A percentile compares a stretch with the other conserved stretches of the same genome.
Evolutionary conservation across 169 alveolate species (phyloP).

Genomic region (Eimeria tenella): DNA sequence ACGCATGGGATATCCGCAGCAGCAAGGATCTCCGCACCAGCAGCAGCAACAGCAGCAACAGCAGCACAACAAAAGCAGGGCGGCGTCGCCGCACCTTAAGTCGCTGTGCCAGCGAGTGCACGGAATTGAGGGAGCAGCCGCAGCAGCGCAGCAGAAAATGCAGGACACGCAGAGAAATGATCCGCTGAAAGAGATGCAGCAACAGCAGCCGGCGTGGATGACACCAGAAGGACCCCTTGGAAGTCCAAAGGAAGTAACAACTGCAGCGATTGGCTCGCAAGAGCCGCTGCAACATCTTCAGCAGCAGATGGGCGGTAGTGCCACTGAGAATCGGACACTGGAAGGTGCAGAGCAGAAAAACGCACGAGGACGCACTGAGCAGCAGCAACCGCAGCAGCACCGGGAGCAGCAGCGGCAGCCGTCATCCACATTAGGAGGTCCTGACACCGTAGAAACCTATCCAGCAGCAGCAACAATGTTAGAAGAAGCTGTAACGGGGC

Average conservation of each 20-base stretch:
- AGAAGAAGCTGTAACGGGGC: not conserved
- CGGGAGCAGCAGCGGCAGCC: not conserved
- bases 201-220: not conserved
- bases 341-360: not conserved
- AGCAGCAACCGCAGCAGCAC: slow-evolving; percentile 8
- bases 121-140: not conserved
- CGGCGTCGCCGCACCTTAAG: not conserved
- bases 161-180: not conserved
- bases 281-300: too few species aligned
- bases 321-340: not conserved
- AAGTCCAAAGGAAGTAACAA: not conserved
- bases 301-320: not conserved
- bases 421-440: not conserved
- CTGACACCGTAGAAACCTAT: not conserved
- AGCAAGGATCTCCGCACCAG: not conserved
- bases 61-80: not conserved
- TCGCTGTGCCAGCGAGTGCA: not conserved
- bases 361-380: not conserved
- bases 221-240: not conserved
- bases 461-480: not conserved
- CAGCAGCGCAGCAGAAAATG: slow-evolving; percentile 5
- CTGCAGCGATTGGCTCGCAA: too few species aligned
- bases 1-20: not conserved
- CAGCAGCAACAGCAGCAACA: not conserved
- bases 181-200: not conserved